Percentiles rank a stretch among this genome's conserved stretches.
Conservation (phyloP, 2,329 filamentous ascomycete genomes). For the Ampelomyces quisqualis region DNA sequence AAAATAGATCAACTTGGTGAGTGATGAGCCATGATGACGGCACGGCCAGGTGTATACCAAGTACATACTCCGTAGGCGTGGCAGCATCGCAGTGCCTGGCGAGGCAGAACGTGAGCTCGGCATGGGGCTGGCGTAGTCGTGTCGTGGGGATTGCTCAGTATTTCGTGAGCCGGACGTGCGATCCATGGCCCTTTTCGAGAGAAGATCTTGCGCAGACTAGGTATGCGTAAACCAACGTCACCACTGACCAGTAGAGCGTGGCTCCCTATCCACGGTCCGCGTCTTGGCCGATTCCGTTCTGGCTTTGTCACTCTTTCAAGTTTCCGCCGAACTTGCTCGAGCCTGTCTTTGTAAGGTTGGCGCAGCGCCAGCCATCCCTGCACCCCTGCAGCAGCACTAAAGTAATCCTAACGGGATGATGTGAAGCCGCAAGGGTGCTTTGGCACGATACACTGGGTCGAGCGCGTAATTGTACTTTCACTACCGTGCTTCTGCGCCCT, state of each 20-base stretch:
- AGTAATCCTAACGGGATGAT: slow-evolving; percentile 40
- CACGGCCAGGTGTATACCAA: too few relatives aligned
- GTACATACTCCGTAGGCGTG: slow-evolving; percentile 7
- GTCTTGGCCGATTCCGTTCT: slow-evolving; percentile 35
- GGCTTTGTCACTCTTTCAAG: slow-evolving; percentile 39
- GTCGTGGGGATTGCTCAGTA: too few relatives aligned
- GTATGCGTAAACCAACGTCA: slow-evolving; percentile 23
- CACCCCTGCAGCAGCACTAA: slow-evolving; percentile 33
- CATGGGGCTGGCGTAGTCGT: not conserved
- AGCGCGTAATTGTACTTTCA: slow-evolving; percentile 35
- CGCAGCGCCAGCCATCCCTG: slow-evolving; percentile 35
- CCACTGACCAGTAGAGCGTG: slow-evolving; percentile 17
- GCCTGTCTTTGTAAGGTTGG: slow-evolving; percentile 42
- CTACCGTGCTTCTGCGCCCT: slow-evolving; percentile 26
- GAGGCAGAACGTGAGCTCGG: too few relatives aligned
- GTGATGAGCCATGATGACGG: slow-evolving; percentile 25
- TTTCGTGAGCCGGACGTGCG: slow-evolving; percentile 19
- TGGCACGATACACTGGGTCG: slow-evolving; percentile 24
- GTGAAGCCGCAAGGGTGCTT: slow-evolving; percentile 32
- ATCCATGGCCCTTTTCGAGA: slow-evolving; percentile 9
- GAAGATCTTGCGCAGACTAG: slow-evolving; percentile 9
- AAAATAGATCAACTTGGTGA: slow-evolving; percentile 20
- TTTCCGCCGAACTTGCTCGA: slow-evolving; percentile 20
- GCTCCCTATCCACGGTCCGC: slow-evolving; percentile 28
- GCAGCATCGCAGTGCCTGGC: slow-evolving; percentile 3